phyloP scores from a whole-genome alignment of 495 filamentous ascomycete species.

The Hypoxylon subgilvum region DNA sequence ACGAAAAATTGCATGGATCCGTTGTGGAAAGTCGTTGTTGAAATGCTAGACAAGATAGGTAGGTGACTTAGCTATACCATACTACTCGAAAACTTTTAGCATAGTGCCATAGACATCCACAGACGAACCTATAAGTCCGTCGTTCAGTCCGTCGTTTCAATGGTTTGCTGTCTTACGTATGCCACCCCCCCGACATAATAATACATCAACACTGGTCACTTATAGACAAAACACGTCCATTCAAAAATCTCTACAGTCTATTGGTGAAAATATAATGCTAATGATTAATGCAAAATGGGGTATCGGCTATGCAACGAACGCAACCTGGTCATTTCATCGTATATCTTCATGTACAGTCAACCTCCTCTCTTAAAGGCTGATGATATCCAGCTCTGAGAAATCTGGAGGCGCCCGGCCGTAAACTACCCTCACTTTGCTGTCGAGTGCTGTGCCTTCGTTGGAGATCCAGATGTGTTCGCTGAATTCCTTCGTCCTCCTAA shows the following conservation, averaged over 20 bases:
- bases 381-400: slow-evolving; percentile 88
- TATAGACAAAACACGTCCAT: neutral
- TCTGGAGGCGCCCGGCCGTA: slow-evolving; percentile 90
- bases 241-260: neutral
- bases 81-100: no score
- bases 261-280: slow-evolving; percentile 21
- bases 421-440: slow-evolving; percentile 82
- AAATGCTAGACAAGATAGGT: no score
- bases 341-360: slow-evolving; percentile 28
- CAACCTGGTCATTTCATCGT: slow-evolving; percentile 31
- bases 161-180: neutral
- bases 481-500: slow-evolving; percentile 75
- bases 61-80: no score
- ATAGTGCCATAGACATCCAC: neutral
- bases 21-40: no score
- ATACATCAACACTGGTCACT: no score
- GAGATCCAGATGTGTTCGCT: slow-evolving; percentile 90
- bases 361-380: slow-evolving; percentile 65
- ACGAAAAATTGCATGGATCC: no score
- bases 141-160: neutral
- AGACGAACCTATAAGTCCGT: neutral
- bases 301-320: slow-evolving; percentile 35
- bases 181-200: no score
- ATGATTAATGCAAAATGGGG: slow-evolving; percentile 28
- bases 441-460: slow-evolving; percentile 87